Base-by-base conservation (phyloP, 2,329 filamentous ascomycete species). In the Lecanicillium sp. region DNA sequence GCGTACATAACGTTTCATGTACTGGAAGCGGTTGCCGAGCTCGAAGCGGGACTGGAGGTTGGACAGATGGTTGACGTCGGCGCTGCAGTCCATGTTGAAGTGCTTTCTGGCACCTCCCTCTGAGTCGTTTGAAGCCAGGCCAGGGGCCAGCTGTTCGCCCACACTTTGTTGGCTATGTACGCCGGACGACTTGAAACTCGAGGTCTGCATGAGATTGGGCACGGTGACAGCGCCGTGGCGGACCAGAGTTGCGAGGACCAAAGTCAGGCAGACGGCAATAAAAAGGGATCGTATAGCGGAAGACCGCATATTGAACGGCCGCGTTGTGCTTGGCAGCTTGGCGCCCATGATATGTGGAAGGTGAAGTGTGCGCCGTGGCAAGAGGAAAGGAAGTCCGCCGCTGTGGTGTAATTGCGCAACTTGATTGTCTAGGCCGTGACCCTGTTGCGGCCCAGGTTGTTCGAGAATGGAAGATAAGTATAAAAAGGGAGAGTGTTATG, bases 1-100 rank as follows among this genome's bases (percentile, higher is more conserved):
- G 46, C 68, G 68, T 17, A 77, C 58, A 48, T 77, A 74, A 40
- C 74, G 66, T 56, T 72, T 72, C 42, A 68, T 62, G 57, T 77
- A 77, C 46, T 77, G 68, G 46, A 77, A 71, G 29, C 61, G 62
- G 29, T 71, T 64, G 17, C 65, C 59, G 11, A 79, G 60, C 9
- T 60, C 55, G 48, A 72, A 72, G 44, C 62, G 66, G 18, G 66
- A 49, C 47, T 68, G 64, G 40, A 76, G 50, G 5, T 60, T 54
- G 35, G 57, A 56, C 40, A 77, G 61, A 37, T 68, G 63, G 11
- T 62, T 59, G 30, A 60, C 58, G 52, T 77, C 66, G 41, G 72
- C 56, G 44, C 61, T 60, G 56, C 73, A 78, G 49, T 72, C 61
- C 64, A 72, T 68, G 15, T 58, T 46, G 40, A 61, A 56, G 9